Evolutionary conservation across 768 basidiomycete genomes (phyloP), one percentile per base, ranked within the genome.

Genomic region (Tylopilus subfusipes): DNA sequence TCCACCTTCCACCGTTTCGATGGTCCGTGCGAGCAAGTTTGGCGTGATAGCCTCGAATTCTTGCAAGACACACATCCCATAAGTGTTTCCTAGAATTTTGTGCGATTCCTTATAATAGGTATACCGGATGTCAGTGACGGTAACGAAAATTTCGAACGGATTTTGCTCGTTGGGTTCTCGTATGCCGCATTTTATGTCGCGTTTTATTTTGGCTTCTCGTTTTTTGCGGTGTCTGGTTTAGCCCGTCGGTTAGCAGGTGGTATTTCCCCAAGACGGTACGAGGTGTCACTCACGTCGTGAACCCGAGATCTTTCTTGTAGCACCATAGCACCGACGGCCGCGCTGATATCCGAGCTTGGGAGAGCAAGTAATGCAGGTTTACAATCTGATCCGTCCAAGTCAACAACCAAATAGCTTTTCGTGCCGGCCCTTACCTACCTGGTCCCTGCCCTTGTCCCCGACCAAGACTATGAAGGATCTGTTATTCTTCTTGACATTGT

Each of bases 1-100:
- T 24, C 97, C 97, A 14, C 97, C 97, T 67, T 98, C 93, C 2
- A 99, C 96, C 0, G 97, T 99, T 75, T 99, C 97, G 48, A 98
- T 93, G 14, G 97, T 98, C 55, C 96, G 79, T 5, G 97, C 97
- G 40, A 98, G 85, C 46, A 98, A 74, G 73, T 99, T 99, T 16
- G 97, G 97, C 2, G 97, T 99, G 57, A 99, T 84, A 5, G 97
- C 96, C 68, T 99, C 97, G 60, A 98, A 99, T 65, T 98, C 97
- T 72, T 98, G 97, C 46, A 99, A 75, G 1, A 98, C 83, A 55
- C 91, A 86, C 93, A 98, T 98, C 40, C 96, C 96, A 70, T 89
- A 98, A 0, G 97, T 99, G 67, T 98, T 90, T 62, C 96, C 97
- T 33, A 99, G 83, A 58, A 98, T 93, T 73, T 96, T 97, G 46